Evolutionary conservation across 2,329 filamentous ascomycete species (phyloP).

Genomic region (Paracamarosporium sp.): DNA sequence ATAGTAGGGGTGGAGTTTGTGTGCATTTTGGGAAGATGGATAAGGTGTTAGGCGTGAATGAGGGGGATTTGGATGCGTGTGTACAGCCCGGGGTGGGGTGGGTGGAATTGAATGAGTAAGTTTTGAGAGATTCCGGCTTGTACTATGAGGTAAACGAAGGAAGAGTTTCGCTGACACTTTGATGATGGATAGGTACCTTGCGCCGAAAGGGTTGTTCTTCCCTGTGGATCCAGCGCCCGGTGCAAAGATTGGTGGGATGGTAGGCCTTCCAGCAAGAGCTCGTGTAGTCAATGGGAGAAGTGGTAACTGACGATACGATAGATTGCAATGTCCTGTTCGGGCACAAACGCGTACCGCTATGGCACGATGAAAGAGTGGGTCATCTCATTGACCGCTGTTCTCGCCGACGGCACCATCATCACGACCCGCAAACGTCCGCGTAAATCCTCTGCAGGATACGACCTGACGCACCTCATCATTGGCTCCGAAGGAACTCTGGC

Average conservation of each 20-base stretch:
- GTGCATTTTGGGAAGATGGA: conserved; percentile 86
- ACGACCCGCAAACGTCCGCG: conserved; percentile 85
- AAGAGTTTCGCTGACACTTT: not conserved
- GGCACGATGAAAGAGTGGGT: conserved; percentile 96
- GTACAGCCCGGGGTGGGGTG: conserved; percentile 74
- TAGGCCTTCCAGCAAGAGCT: conserved; percentile 53
- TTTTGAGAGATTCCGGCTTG: not conserved
- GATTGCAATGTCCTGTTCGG: conserved; percentile 69
- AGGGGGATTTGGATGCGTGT: conserved; percentile 66
- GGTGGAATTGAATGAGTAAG: conserved; percentile 74
- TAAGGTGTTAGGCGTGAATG: conserved; percentile 74
- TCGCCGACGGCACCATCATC: conserved; percentile 86
- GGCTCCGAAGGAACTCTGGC: conserved; percentile 91
- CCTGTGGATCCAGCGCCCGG: conserved; percentile 91
- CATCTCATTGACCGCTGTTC: conserved; percentile 79
- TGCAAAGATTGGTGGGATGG: conserved; percentile 89
- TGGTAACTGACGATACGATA: conserved; percentile 2
- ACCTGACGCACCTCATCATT: conserved; percentile 85
- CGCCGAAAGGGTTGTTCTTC: conserved; percentile 76
- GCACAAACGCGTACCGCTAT: conserved; percentile 90
- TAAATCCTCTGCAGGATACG: conserved; percentile 90
- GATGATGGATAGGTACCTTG: conserved; percentile 69
- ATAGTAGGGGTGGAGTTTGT: conserved; percentile 80
- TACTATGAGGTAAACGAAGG: not conserved
- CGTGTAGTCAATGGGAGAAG: not conserved